These are phyloP conservation scores for Samsoniella hepiali DNA, from an alignment of 2,329 filamentous ascomycete species.

Conservation along the genomic window DNA sequence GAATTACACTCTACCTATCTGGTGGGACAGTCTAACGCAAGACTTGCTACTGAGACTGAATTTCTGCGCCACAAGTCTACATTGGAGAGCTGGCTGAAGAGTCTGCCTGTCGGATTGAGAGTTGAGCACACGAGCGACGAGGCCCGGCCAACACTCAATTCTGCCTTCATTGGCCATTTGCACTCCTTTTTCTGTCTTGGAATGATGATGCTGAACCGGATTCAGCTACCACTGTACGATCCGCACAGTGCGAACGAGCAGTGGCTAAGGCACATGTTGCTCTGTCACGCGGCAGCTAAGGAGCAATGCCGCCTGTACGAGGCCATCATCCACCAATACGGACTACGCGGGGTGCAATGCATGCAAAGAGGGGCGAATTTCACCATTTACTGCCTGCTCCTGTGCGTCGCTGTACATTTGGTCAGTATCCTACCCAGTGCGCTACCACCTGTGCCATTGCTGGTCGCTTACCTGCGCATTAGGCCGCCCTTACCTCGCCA, in stretches of 20 bases:
- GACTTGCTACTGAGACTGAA: not conserved
- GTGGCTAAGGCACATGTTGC: not conserved
- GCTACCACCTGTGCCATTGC: too few species aligned
- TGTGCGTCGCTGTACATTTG: conserved; percentile 1
- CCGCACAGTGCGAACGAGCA: not conserved
- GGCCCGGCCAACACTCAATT: not conserved
- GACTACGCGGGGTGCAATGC: conserved; percentile 2
- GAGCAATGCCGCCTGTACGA: conserved; percentile 1
- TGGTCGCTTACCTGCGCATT: not conserved
- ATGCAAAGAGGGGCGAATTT: conserved; percentile 11
- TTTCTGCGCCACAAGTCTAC: conserved; percentile 4
- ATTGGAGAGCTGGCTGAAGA: not conserved
- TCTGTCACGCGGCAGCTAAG: conserved; percentile 1
- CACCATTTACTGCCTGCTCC: conserved; percentile 5
- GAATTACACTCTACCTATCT: conserved; percentile 8
- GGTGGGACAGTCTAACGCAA: not conserved
- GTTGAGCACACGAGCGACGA: not conserved
- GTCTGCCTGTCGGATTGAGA: not conserved
- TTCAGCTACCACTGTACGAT: not conserved
- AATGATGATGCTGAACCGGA: conserved; percentile 3
- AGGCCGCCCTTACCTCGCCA: not conserved
- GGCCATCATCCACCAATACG: not conserved
- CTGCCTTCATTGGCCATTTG: not conserved
- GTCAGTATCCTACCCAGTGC: not conserved
- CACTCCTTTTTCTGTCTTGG: conserved; percentile 1